Evolutionary conservation across 345 rosid genomes (phyloP).

Genomic region (Corchorus capsularis): DNA sequence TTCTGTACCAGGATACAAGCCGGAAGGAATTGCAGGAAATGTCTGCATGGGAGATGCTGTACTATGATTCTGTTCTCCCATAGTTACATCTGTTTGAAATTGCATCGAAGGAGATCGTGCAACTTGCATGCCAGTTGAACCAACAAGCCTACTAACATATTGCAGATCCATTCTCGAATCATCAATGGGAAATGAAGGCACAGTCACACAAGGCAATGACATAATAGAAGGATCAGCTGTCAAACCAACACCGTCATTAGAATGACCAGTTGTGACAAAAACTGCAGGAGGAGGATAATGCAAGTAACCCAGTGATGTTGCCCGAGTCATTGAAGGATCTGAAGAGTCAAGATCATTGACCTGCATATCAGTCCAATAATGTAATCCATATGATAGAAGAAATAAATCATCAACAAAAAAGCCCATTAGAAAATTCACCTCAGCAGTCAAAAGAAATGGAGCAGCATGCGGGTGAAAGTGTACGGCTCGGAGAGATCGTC

Average conservation of each 20-base stretch:
- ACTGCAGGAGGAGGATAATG: constrained; percentile 77
- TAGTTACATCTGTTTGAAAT: constrained; percentile 38
- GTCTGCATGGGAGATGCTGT: constrained; percentile 49
- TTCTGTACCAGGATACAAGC: constrained; percentile 36
- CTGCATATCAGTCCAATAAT: constrained; percentile 64
- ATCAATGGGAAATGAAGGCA: constrained; percentile 54
- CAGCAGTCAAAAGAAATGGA: constrained; percentile 84
- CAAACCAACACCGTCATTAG: constrained; percentile 47
- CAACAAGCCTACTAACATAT: constrained; percentile 34
- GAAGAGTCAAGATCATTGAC: constrained; percentile 87
- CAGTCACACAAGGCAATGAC: constrained; percentile 51
- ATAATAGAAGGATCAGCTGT: constrained; percentile 57
- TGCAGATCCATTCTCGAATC: constrained; percentile 47
- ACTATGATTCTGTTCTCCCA: constrained; percentile 38
- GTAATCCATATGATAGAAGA: constrained; percentile 36
- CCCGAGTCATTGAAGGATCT: constrained; percentile 71
- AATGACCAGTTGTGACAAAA: constrained; percentile 55
- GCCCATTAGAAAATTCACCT: constrained; percentile 51
- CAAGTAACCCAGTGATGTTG: constrained; percentile 71
- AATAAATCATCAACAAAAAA: constrained; percentile 29
- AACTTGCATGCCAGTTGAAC: constrained; percentile 42
- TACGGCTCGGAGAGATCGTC: constrained; percentile 83
- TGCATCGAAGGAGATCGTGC: constrained; percentile 35
- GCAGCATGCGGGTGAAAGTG: constrained; percentile 82
- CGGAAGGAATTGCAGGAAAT: constrained; percentile 41